phyloP scores from a whole-genome alignment of 306 rosid species.

The Prunus dulcis region DNA sequence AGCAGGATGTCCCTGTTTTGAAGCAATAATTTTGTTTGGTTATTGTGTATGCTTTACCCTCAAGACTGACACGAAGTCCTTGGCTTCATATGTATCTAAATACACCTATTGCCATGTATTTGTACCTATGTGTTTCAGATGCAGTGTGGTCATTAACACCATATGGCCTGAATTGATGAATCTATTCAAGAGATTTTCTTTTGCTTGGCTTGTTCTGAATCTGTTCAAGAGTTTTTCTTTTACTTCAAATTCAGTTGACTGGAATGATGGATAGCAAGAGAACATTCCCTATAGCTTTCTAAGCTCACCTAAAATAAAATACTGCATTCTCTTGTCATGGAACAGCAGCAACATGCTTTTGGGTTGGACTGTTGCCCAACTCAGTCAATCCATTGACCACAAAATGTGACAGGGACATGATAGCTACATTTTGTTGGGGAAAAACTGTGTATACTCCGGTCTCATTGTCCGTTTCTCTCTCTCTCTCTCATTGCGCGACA shows the following conservation, averaged over 20 bases:
- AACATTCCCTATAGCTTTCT: neutral
- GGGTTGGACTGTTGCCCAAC: neutral
- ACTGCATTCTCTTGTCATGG: neutral
- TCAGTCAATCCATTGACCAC: neutral
- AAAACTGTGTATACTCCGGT: neutral
- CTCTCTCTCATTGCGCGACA: too few species aligned
- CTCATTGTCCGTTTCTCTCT: too few species aligned
- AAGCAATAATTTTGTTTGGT: neutral
- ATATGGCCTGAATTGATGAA: conserved; percentile 5
- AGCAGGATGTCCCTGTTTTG: conserved; percentile 8
- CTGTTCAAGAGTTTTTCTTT: too few species aligned
- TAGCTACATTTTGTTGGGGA: neutral
- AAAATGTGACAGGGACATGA: neutral
- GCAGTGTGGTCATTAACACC: neutral
- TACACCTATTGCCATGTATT: neutral
- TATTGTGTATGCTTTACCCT: neutral
- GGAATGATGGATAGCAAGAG: neutral
- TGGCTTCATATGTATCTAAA: neutral
- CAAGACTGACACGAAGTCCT: neutral
- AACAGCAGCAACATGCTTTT: neutral
- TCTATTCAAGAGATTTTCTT: neutral
- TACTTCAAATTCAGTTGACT: too few species aligned
- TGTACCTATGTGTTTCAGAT: conserved; percentile 2
- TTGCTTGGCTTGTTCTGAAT: neutral
- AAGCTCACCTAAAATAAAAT: neutral